These are phyloP conservation scores for Pythium plurisporium DNA, from an alignment of 352 stramenopile species.

Conservation along the genomic window DNA sequence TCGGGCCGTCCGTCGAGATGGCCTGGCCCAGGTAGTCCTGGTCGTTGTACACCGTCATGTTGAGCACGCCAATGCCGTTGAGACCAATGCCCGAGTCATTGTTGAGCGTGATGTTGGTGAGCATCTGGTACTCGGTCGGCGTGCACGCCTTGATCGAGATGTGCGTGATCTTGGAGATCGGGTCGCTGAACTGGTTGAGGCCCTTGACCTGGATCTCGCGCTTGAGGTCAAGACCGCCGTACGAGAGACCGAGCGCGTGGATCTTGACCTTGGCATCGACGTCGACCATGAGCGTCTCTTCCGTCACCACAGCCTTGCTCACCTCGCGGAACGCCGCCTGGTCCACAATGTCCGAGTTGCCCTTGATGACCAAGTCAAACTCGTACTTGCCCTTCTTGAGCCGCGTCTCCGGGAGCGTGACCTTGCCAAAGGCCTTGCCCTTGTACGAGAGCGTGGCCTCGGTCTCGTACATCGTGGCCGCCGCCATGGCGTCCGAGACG, in stretches of 20 bases:
- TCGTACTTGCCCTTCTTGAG: constrained; percentile 49
- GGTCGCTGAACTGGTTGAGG: constrained; percentile 55
- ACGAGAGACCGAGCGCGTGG: constrained; percentile 44
- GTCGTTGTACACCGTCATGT: constrained; percentile 63
- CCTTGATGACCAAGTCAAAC: constrained; percentile 55
- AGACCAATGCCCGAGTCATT: constrained; percentile 47
- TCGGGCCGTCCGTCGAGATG: constrained; percentile 18
- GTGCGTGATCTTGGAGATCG: constrained; percentile 41
- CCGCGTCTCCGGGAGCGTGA: constrained; percentile 51
- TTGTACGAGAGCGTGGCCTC: constrained; percentile 41
- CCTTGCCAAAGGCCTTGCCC: constrained; percentile 37
- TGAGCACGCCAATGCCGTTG: constrained; percentile 56
- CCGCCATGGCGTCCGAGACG: constrained; percentile 38
- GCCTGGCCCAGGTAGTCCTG: constrained; percentile 59
- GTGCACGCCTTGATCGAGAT: constrained; percentile 46
- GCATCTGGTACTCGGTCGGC: constrained; percentile 39
- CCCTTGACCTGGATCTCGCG: constrained; percentile 37
- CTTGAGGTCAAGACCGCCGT: constrained; percentile 42
- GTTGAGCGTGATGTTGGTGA: constrained; percentile 59
- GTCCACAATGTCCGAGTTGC: constrained; percentile 33
- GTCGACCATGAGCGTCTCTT: constrained; percentile 35
- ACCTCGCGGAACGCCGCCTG: constrained; percentile 40
- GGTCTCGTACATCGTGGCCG: constrained; percentile 44
- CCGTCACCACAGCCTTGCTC: constrained; percentile 36
- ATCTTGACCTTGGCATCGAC: constrained; percentile 38